Percentiles rank a stretch among this genome's conserved stretches.
phyloP scores from a whole-genome alignment of 148 eudicot genomes.

The Chenopodium berlandieri region DNA sequence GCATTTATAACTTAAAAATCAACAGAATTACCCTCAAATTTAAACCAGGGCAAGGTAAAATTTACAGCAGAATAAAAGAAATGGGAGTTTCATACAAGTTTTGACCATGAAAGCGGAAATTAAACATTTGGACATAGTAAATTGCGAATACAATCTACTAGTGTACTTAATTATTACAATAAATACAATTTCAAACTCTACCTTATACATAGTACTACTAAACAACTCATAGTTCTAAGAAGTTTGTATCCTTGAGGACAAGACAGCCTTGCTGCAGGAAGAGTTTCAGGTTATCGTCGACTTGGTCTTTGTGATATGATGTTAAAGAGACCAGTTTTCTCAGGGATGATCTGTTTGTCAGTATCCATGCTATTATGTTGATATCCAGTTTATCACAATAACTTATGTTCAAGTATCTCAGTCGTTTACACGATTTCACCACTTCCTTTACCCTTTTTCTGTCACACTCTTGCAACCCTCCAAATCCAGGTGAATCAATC shows the following conservation, averaged over 20 bases:
- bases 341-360: constrained; percentile 19
- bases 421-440: constrained; percentile 22
- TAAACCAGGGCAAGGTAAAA: no score
- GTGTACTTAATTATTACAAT: no score
- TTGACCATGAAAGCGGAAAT: no score
- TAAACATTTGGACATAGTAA: no score
- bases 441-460: constrained; percentile 24
- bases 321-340: constrained; percentile 18
- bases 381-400: constrained; percentile 13
- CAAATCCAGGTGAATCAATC: constrained; percentile 21
- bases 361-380: constrained; percentile 21
- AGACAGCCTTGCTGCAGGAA: constrained; percentile 23
- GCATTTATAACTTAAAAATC: no score
- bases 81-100: no score
- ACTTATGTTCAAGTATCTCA: constrained; percentile 21
- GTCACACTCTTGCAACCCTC: constrained; percentile 21
- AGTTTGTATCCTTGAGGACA: not conserved
- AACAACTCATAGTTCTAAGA: not conserved
- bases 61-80: no score
- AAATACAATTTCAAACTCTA: not conserved
- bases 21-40: no score
- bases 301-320: constrained; percentile 1
- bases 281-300: not conserved
- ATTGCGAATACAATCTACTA: no score
- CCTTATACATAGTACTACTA: not conserved